Percentiles rank a stretch among this genome's conserved stretches.
These are phyloP conservation scores for Mycena galopus DNA, from an alignment of 768 basidiomycete species.

Conservation along the genomic window DNA sequence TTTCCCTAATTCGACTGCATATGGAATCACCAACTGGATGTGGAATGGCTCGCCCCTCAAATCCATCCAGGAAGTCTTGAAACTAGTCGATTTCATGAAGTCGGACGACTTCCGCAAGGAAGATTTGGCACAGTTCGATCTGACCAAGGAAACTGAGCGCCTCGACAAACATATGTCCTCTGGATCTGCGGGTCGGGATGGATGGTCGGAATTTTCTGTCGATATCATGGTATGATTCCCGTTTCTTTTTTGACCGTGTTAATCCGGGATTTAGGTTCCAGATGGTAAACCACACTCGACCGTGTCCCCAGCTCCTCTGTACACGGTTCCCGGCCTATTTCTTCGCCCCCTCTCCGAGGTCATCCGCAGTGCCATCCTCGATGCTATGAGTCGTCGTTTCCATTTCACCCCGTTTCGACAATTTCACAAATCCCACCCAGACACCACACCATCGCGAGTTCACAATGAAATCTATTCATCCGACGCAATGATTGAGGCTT, in stretches of 20 bases:
- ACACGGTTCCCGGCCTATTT: not conserved
- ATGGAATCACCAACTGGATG: slow-evolving; percentile 28
- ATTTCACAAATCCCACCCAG: not conserved
- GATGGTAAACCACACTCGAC: not conserved
- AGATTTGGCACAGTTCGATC: slow-evolving; percentile 2
- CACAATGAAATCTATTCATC: not conserved
- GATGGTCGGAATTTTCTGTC: slow-evolving; percentile 25
- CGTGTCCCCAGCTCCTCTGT: not conserved
- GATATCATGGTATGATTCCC: slow-evolving; percentile 13
- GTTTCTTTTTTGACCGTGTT: not conserved
- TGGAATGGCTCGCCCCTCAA: slow-evolving; percentile 17
- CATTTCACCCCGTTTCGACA: not conserved
- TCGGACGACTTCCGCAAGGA: not conserved
- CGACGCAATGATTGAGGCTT: not conserved
- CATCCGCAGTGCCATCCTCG: not conserved
- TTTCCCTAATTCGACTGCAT: slow-evolving; percentile 13
- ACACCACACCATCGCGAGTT: not conserved
- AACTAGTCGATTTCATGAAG: slow-evolving; percentile 6
- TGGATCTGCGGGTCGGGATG: slow-evolving; percentile 6
- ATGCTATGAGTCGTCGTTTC: not conserved
- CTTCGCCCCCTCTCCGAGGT: not conserved
- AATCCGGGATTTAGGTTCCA: not conserved
- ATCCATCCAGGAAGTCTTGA: not conserved
- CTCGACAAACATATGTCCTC: not conserved
- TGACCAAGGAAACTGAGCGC: not conserved